phyloP scores from a whole-genome alignment of 352 stramenopile species.

The Globisporangium spiculum region DNA sequence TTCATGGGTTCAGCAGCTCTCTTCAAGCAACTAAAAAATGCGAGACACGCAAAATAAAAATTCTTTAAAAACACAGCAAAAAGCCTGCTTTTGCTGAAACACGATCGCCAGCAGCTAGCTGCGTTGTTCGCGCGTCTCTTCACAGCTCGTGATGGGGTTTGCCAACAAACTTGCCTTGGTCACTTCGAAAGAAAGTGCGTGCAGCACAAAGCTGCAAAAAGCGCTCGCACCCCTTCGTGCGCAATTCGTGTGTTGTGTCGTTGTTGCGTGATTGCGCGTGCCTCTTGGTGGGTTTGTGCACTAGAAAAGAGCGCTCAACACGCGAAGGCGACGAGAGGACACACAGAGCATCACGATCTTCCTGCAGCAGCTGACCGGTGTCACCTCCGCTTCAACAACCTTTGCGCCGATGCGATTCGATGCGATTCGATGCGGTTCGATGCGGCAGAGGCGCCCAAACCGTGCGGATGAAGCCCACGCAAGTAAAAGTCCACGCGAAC shows the following conservation, averaged over 20 bases:
- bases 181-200: not conserved
- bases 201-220: not conserved
- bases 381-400: not conserved
- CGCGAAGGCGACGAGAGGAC: not conserved
- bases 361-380: not conserved
- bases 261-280: not conserved
- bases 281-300: not conserved
- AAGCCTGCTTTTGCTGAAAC: no score
- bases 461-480: not conserved
- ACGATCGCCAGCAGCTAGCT: not conserved
- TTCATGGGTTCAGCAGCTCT: not conserved
- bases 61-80: no score
- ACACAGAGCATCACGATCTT: not conserved
- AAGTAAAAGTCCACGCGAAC: not conserved
- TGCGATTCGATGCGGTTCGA: not conserved
- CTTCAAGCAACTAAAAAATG: not conserved
- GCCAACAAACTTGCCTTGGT: not conserved
- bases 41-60: not conserved
- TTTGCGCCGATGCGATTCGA: not conserved
- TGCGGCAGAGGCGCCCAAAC: no score
- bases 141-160: no score
- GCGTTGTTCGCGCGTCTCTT: not conserved
- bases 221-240: not conserved
- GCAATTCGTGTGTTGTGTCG: not conserved
- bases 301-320: not conserved